Evolutionary conservation across 345 rosid species (phyloP).

Genomic region (Ricinus communis): DNA sequence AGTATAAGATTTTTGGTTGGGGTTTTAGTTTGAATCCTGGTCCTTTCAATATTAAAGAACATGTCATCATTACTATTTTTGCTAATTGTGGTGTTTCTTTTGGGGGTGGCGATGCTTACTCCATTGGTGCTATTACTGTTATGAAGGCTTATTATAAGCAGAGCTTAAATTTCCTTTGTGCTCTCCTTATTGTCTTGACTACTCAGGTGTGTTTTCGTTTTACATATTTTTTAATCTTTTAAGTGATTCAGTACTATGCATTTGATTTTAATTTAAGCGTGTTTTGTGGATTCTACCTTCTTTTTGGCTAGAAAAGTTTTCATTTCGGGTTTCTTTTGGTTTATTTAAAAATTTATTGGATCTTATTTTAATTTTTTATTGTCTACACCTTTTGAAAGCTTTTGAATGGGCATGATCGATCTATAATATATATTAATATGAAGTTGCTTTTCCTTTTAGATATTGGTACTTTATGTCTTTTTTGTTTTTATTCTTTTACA

Average conservation of each 20-base stretch:
- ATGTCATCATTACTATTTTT: slow-evolving; percentile 88
- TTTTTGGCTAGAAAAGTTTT: not conserved
- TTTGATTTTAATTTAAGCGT: not conserved
- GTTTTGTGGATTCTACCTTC: not conserved
- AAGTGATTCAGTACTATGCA: not conserved
- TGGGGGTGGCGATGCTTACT: slow-evolving; percentile 98
- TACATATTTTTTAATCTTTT: not conserved
- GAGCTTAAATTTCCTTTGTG: slow-evolving; percentile 69
- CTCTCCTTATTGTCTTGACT: slow-evolving; percentile 76
- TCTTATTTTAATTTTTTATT: not conserved
- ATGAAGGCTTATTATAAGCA: slow-evolving; percentile 97
- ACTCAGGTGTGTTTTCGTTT: slow-evolving; percentile 57
- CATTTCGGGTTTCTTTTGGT: no score
- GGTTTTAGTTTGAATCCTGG: slow-evolving; percentile 81
- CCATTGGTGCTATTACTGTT: slow-evolving; percentile 94
- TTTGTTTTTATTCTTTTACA: not conserved
- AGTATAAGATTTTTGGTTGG: slow-evolving; percentile 49
- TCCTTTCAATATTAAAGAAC: slow-evolving; percentile 95
- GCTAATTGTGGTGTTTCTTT: slow-evolving; percentile 89
- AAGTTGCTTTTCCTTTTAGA: no score
- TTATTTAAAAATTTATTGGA: not conserved
- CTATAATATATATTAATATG: no score
- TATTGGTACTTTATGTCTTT: not conserved
- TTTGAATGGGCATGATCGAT: no score
- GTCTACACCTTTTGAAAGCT: no score